phyloP scores from a whole-genome alignment of 371 early-diverging fungal species.

The Lichtheimia corymbifera region DNA sequence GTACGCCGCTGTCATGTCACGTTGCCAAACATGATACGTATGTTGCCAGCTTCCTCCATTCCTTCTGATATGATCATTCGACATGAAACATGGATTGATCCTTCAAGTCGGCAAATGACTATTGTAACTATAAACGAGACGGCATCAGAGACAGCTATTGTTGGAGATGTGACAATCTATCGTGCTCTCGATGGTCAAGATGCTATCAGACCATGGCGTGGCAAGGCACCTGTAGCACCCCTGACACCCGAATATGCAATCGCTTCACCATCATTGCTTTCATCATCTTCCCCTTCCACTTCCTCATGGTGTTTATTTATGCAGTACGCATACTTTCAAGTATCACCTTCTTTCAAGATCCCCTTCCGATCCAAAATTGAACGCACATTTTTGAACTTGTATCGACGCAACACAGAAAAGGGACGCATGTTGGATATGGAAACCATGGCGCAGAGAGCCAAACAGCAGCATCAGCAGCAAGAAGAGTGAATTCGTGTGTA shows the following conservation, averaged over 20 bases:
- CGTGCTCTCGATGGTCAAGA: background rate
- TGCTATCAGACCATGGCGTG: conserved; percentile 1
- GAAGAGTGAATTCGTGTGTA: too few species aligned
- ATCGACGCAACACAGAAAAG: conserved; percentile 17
- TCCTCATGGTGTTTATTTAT: conserved; percentile 7
- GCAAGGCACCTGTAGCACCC: conserved; percentile 11
- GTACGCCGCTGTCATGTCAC: conserved; percentile 15
- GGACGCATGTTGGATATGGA: conserved; percentile 19
- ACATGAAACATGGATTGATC: conserved; percentile 23
- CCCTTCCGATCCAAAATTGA: conserved; percentile 20
- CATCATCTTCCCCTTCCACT: too few species aligned
- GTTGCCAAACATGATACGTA: conserved; percentile 7
- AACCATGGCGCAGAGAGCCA: conserved; percentile 10
- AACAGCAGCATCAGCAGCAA: background rate
- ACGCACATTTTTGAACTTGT: conserved; percentile 11
- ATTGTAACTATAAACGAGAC: conserved; percentile 15
- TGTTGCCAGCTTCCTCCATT: background rate
- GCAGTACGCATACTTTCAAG: conserved; percentile 21
- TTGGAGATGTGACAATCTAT: conserved; percentile 22
- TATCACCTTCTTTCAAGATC: conserved; percentile 11
- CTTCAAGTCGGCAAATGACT: conserved; percentile 3
- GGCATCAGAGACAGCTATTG: conserved; percentile 3
- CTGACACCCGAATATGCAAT: conserved; percentile 3
- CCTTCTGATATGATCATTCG: conserved; percentile 13
- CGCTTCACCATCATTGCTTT: too few species aligned